These are phyloP conservation scores for Hyphodiscus sp. DNA, from an alignment of 2,329 filamentous ascomycete species.

Conservation along the genomic window DNA sequence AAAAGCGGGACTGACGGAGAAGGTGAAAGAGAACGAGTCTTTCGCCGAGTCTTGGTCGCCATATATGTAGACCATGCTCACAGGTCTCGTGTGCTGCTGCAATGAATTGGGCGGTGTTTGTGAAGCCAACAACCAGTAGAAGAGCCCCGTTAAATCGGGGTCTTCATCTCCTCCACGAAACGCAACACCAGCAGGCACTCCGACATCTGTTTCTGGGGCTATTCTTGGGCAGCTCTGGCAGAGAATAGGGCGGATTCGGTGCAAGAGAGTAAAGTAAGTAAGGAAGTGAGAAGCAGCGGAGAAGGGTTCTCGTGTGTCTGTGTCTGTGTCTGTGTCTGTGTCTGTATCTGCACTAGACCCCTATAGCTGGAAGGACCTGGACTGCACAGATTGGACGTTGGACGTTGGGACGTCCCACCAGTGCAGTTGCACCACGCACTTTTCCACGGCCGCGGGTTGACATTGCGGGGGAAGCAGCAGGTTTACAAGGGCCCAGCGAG, in stretches of 20 bases:
- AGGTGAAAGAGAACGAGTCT: conserved; percentile 33
- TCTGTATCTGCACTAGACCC: background rate
- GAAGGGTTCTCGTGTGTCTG: background rate
- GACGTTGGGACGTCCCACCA: too few species aligned
- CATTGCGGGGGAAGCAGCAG: too few species aligned
- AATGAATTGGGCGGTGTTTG: background rate
- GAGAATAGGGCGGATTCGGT: background rate
- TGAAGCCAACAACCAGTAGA: background rate
- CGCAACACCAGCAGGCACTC: conserved; percentile 26
- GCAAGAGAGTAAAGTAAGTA: background rate
- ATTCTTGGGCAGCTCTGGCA: conserved; percentile 12
- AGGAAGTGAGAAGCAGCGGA: conserved; percentile 2
- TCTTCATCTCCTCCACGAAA: conserved; percentile 30
- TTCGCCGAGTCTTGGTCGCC: conserved; percentile 14
- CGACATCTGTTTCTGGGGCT: conserved; percentile 21
- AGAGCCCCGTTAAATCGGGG: conserved; percentile 19
- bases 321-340: too few species aligned
- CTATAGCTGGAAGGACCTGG: background rate
- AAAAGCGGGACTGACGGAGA: conserved; percentile 26
- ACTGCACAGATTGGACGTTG: background rate
- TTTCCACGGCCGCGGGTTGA: too few species aligned
- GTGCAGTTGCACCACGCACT: too few species aligned
- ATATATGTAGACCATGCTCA: conserved; percentile 28
- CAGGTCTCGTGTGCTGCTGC: conserved; percentile 11
- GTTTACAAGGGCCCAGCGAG: too few species aligned